These are phyloP conservation scores for Aphanoascus verrucosus DNA, from an alignment of 2,329 filamentous ascomycete species.

Conservation along the genomic window DNA sequence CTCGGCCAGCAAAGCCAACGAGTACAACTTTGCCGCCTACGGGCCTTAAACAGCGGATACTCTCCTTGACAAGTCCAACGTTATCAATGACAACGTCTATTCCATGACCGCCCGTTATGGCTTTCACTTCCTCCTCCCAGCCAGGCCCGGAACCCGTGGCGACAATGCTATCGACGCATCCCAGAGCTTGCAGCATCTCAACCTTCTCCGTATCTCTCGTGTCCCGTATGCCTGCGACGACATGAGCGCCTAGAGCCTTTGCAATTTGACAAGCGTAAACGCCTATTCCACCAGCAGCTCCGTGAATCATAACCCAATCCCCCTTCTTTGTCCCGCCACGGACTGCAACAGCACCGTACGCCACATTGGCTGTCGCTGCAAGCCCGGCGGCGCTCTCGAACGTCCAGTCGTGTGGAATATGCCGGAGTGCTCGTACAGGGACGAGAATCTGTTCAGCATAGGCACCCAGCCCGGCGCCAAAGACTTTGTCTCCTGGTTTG, in stretches of 20 bases:
- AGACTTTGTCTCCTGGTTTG: constrained; percentile 43
- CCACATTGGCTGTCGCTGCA: constrained; percentile 44
- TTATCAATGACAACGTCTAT: constrained; percentile 50
- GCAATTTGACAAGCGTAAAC: constrained; percentile 49
- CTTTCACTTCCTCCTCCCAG: constrained; percentile 46
- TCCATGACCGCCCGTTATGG: constrained; percentile 39
- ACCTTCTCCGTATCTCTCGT: constrained; percentile 21
- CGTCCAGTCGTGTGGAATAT: constrained; percentile 38
- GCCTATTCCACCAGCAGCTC: constrained; percentile 47
- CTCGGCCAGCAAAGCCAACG: constrained; percentile 48
- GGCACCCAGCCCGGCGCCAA: constrained; percentile 43
- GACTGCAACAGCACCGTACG: constrained; percentile 38
- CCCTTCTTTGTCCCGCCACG: constrained; percentile 33
- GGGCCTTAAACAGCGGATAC: constrained; percentile 42
- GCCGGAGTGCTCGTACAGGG: constrained; percentile 31
- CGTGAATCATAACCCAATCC: constrained; percentile 45
- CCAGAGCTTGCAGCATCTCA: background rate
- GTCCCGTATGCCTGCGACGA: constrained; percentile 46
- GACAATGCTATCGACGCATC: constrained; percentile 13
- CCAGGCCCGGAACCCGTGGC: constrained; percentile 15
- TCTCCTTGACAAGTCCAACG: constrained; percentile 47
- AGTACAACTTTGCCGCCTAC: constrained; percentile 47
- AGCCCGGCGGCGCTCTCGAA: constrained; percentile 44
- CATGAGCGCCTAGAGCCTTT: constrained; percentile 42
- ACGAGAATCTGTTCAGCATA: constrained; percentile 45